These are phyloP conservation scores for Lachancea waltii DNA, from an alignment of 805 yeast species.

Conservation along the genomic window DNA sequence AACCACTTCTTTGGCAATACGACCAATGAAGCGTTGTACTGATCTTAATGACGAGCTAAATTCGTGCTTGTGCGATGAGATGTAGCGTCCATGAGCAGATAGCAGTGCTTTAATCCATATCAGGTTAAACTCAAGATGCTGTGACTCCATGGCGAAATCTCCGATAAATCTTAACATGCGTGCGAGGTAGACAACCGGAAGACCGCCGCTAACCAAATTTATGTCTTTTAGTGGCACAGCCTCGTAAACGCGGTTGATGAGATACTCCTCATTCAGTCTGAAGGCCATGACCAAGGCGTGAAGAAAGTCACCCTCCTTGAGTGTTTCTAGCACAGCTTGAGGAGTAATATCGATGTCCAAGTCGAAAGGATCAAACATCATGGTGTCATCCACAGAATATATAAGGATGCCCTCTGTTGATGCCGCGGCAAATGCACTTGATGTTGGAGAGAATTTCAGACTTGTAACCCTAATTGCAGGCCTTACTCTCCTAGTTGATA, in stretches of 20 bases:
- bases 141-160: constrained; percentile 57
- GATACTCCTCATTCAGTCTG: constrained; percentile 74
- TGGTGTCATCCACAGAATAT: constrained; percentile 67
- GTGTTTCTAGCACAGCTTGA: constrained; percentile 54
- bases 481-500: constrained; percentile 63
- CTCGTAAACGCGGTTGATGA: constrained; percentile 71
- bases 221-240: constrained; percentile 65
- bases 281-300: constrained; percentile 88
- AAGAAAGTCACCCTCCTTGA: constrained; percentile 52
- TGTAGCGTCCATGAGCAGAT: constrained; percentile 69
- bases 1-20: constrained; percentile 70
- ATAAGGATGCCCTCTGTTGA: constrained; percentile 89
- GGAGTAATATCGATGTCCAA: constrained; percentile 91
- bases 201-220: constrained; percentile 52
- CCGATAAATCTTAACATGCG: constrained; percentile 66
- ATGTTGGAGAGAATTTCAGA: constrained; percentile 81
- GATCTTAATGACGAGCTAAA: constrained; percentile 61
- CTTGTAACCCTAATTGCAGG: constrained; percentile 81
- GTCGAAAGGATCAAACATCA: constrained; percentile 90
- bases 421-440: constrained; percentile 86
- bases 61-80: constrained; percentile 53
- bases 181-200: constrained; percentile 73
- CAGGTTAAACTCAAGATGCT: constrained; percentile 77
- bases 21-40: constrained; percentile 66
- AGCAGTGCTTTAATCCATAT: constrained; percentile 72